Percentiles rank a stretch among this genome's conserved stretches.
Conservation (phyloP, 2,329 filamentous ascomycete species). For the Trichoderma cornu-damae region DNA sequence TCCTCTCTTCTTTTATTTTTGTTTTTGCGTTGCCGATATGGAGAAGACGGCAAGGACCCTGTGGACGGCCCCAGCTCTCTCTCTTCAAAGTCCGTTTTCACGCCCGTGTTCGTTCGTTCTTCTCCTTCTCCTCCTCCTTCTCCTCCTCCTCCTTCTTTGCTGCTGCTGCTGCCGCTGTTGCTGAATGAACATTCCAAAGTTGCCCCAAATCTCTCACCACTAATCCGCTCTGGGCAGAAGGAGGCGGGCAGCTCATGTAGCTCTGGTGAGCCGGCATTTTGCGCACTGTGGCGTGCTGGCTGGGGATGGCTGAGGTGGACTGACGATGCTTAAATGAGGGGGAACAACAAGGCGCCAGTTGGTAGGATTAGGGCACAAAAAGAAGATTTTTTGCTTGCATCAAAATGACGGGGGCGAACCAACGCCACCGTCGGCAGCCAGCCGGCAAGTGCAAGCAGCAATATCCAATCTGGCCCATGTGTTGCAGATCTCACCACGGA, state of each 20-base stretch:
- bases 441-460: constrained; percentile 7
- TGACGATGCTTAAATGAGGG: constrained; percentile 10
- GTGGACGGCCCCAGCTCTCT: constrained; percentile 5
- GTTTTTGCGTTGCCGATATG: neutral
- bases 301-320: constrained; percentile 7
- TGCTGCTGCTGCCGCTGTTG: too few relatives aligned
- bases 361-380: constrained; percentile 5
- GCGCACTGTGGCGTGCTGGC: constrained; percentile 13
- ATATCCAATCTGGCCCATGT: neutral
- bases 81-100: neutral
- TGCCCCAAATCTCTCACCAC: constrained; percentile 1
- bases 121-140: too few relatives aligned
- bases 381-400: neutral
- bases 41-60: neutral
- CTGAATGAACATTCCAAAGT: too few relatives aligned
- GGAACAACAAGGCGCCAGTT: too few relatives aligned
- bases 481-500: constrained; percentile 7
- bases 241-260: too few relatives aligned
- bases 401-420: constrained; percentile 16
- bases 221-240: neutral
- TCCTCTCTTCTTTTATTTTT: neutral
- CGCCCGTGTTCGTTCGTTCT: neutral
- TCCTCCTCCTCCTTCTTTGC: too few relatives aligned
- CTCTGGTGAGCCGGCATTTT: constrained; percentile 3
- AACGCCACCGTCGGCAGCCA: constrained; percentile 18